Conservation (phyloP, 345 rosid species). For the Lepidium africanum region DNA sequence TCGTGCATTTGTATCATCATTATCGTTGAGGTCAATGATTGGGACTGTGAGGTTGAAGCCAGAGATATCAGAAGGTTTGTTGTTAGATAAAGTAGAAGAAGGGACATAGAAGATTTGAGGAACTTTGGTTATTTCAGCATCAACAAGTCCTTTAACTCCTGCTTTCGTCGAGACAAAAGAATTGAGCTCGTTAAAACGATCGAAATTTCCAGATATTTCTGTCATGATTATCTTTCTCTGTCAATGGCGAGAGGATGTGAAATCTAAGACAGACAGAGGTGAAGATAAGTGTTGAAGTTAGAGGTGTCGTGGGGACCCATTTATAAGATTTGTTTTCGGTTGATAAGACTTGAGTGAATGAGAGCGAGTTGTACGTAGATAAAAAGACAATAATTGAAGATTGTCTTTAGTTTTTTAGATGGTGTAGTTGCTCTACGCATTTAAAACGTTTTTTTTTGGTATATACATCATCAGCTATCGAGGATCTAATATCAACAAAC, state of each 20-base stretch:
- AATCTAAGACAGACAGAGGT: constrained; percentile 3
- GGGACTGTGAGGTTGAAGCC: constrained; percentile 20
- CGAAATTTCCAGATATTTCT: constrained; percentile 11
- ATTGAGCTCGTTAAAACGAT: constrained; percentile 7
- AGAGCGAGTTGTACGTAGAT: no score
- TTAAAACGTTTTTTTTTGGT: no score
- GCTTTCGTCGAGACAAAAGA: constrained; percentile 22
- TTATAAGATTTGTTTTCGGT: background rate
- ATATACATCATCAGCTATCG: no score
- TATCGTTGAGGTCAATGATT: constrained; percentile 12
- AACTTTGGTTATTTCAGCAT: constrained; percentile 24
- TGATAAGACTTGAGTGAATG: no score
- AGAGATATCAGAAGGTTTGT: background rate
- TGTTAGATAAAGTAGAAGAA: constrained; percentile 27
- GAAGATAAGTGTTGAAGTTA: no score
- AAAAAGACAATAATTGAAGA: no score
- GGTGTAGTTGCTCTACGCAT: no score
- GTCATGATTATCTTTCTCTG: background rate
- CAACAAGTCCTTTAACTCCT: constrained; percentile 38
- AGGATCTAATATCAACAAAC: no score
- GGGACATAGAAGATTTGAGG: constrained; percentile 28
- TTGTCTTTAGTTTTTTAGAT: no score
- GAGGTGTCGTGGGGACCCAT: no score
- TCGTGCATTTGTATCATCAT: background rate
- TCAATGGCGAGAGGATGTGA: constrained; percentile 21